Conservation (phyloP, 192 early-diverging fungal species). For the Backusella sp. region DNA sequence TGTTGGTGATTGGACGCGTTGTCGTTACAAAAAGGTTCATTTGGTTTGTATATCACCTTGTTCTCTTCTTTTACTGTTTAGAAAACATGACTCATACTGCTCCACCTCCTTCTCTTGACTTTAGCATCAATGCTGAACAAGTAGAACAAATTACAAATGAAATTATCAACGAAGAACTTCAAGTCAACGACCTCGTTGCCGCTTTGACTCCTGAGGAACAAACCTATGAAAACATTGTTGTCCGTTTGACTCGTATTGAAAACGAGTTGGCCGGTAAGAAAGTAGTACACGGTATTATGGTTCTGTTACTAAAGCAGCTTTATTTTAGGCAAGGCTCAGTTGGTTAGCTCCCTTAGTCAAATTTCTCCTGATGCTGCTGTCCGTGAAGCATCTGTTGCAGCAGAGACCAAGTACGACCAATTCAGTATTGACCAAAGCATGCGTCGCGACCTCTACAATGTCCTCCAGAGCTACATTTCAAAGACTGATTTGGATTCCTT, state of each 20-base stretch:
- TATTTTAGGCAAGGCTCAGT: constrained; percentile 1
- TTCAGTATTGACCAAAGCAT: constrained; percentile 64
- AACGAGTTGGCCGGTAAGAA: constrained; percentile 29
- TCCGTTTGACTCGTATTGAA: constrained; percentile 30
- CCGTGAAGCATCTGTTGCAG: constrained; percentile 65
- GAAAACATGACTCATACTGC: constrained; percentile 15
- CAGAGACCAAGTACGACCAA: constrained; percentile 59
- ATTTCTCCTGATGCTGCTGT: constrained; percentile 53
- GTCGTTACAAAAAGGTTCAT: not conserved
- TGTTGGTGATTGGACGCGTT: not conserved
- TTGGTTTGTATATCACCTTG: not conserved
- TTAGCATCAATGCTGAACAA: constrained; percentile 28
- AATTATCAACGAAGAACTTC: constrained; percentile 25
- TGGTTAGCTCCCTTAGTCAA: constrained; percentile 25
- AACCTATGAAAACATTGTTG: constrained; percentile 42
- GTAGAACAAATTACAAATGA: constrained; percentile 15
- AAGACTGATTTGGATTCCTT: constrained; percentile 45
- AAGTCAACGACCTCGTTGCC: constrained; percentile 33
- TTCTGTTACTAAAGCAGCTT: not conserved
- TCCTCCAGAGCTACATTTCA: constrained; percentile 52
- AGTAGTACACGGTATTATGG: no score
- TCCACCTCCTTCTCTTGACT: constrained; percentile 29
- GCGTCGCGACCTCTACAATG: constrained; percentile 64
- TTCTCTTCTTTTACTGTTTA: constrained; percentile 3
- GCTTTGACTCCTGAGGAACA: constrained; percentile 32